Evolutionary conservation across 139 green algal species (phyloP), one percentile per base, ranked within the genome.

Genomic region (Desmodesmus armatus): DNA sequence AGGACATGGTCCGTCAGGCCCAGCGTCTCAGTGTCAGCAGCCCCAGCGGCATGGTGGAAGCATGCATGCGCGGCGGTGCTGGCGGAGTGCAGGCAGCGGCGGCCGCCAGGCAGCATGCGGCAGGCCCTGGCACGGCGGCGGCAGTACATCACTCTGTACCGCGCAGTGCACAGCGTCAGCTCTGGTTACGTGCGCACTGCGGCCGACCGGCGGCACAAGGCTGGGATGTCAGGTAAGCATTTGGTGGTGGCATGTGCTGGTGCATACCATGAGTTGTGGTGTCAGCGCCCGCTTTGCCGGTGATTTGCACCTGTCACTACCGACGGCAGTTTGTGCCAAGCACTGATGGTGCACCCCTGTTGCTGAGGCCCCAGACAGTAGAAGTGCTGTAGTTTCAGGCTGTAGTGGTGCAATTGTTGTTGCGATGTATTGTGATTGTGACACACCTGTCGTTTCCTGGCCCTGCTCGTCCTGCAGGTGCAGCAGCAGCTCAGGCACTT

Each of bases 31-130:
- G 63, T 92, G 0, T 60, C 49, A 5, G 25, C 65, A 40, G 47
- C 69, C 0, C 89, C 89, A 29, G 72, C 85, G 25, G 43, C 78
- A 2, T 93, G 90, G 90, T 93, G 90, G 90, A 86, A 90, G 65
- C 90, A 93, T 39, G 90, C 90, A 0, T 75, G 85, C 41, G 44
- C 72, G 0, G 85, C 82, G 0, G 82, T 91, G 35, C 69, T 91
- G 4, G 53, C 69, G 17, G 88, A 91, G 23, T 91, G 90, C 88
- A 65, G 90, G 27, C 80, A 51, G 13, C 55, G 82, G 31, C 23
- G 40, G 3, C 82, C 71, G 15, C 29, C 65, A 35, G 23, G 70
- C 37, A 80, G 55, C 67, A 49, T 85, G 78, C 77, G 78, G 3
- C 70, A 87, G 51, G 78, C 85, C 7, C 63, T 90, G 44, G 31